Evolutionary conservation across 2,329 filamentous ascomycete genomes (phyloP).

Genomic region (Chrysoporthe puriensis): DNA sequence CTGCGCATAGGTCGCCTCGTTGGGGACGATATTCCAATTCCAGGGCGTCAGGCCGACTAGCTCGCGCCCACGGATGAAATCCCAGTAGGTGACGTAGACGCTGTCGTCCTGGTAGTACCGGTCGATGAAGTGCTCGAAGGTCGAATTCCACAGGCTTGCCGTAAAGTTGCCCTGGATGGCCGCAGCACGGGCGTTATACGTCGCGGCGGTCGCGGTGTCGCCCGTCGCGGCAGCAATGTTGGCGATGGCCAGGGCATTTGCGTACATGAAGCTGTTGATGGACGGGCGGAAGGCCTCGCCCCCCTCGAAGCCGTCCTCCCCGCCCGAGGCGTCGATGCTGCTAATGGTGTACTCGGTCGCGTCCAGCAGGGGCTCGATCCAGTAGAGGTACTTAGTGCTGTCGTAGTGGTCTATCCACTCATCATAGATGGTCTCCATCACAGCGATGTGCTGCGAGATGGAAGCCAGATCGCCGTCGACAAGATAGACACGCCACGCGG

Average conservation of each 20-base stretch:
- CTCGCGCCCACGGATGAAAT: conserved; percentile 47
- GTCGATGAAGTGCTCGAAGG: conserved; percentile 48
- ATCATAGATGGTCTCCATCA: conserved; percentile 42
- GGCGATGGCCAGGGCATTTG: conserved; percentile 46
- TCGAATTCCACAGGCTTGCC: conserved; percentile 46
- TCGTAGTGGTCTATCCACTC: conserved; percentile 45
- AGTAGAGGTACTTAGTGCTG: conserved; percentile 44
- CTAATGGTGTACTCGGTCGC: conserved; percentile 51
- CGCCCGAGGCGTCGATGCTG: conserved; percentile 46
- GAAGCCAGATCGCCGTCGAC: conserved; percentile 44
- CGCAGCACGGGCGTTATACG: conserved; percentile 37
- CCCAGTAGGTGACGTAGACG: conserved; percentile 43
- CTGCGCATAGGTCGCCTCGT: conserved; percentile 40
- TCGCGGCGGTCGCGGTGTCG: conserved; percentile 29
- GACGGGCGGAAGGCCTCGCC: conserved; percentile 47
- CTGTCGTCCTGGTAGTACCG: conserved; percentile 43
- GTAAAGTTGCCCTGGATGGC: conserved; percentile 44
- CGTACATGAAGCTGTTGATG: conserved; percentile 49
- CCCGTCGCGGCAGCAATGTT: conserved; percentile 41
- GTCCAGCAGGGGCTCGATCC: conserved; percentile 46
- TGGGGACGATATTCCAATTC: conserved; percentile 46
- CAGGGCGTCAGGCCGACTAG: conserved; percentile 48
- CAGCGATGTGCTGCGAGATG: conserved; percentile 38
- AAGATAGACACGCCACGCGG: conserved; percentile 44
- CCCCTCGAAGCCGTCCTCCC: conserved; percentile 44